A percentile compares a stretch with the other conserved stretches of the same genome.
phyloP scores from a whole-genome alignment of 139 green algal genomes.

The Nannochloris sp. region DNA sequence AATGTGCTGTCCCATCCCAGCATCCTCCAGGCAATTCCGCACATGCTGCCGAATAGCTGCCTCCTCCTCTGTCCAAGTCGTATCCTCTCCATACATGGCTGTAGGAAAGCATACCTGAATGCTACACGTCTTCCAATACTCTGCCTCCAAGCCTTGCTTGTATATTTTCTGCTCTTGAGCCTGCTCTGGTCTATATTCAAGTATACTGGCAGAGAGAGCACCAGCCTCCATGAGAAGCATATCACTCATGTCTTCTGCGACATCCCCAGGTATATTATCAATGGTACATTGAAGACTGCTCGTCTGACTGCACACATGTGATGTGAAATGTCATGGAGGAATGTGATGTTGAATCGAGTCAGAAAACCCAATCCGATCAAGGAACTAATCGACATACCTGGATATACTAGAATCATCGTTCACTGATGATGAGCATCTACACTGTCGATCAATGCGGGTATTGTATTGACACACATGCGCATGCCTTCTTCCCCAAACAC shows the following conservation, averaged over 20 bases:
- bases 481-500: no score
- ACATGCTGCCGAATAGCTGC: neutral
- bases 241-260: slow-evolving; percentile 47
- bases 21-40: slow-evolving; percentile 1
- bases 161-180: slow-evolving; percentile 49
- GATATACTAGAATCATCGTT: no score
- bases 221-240: slow-evolving; percentile 44
- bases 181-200: slow-evolving; percentile 34
- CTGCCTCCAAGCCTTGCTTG: slow-evolving; percentile 15
- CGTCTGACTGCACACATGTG: no score
- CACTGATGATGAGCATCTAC: no score
- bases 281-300: no score
- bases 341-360: no score
- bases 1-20: neutral
- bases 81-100: neutral
- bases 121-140: slow-evolving; percentile 53
- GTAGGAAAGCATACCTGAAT: slow-evolving; percentile 49
- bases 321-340: no score
- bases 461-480: no score
- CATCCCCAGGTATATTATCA: slow-evolving; percentile 7
- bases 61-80: neutral
- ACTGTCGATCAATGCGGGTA: no score
- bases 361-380: no score
- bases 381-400: no score
- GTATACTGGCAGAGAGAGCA: slow-evolving; percentile 43